Conservation (phyloP, 345 rosid genomes). For the Gossypium thurberi region DNA sequence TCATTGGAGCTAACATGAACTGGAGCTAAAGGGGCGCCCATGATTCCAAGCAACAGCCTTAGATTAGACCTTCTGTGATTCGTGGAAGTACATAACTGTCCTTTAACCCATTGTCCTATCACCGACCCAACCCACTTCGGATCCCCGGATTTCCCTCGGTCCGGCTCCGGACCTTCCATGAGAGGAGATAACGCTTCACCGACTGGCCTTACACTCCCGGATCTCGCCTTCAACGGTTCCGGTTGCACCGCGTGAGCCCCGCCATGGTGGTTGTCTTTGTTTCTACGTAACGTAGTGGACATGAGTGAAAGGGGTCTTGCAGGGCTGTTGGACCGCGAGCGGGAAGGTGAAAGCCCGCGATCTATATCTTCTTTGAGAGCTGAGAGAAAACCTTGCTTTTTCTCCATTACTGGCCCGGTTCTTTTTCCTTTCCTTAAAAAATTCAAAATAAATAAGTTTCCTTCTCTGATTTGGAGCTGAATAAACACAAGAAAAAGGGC, state of each 20-base stretch:
- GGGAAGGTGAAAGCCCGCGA: slow-evolving; percentile 80
- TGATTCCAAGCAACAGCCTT: slow-evolving; percentile 70
- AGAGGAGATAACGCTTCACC: slow-evolving; percentile 54
- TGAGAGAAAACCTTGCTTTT: slow-evolving; percentile 80
- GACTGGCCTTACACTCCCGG: slow-evolving; percentile 63
- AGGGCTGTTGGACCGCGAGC: slow-evolving; percentile 58
- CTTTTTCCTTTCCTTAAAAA: background rate
- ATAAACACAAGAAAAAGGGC: no score
- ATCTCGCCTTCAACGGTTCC: slow-evolving; percentile 53
- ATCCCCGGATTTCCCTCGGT: slow-evolving; percentile 46
- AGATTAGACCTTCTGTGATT: slow-evolving; percentile 60
- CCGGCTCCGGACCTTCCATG: slow-evolving; percentile 97
- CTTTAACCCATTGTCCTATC: slow-evolving; percentile 87
- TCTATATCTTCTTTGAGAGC: slow-evolving; percentile 77
- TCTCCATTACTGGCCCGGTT: slow-evolving; percentile 49
- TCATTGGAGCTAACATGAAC: slow-evolving; percentile 59
- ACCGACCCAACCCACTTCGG: slow-evolving; percentile 55
- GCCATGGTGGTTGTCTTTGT: slow-evolving; percentile 26
- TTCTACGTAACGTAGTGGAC: slow-evolving; percentile 41
- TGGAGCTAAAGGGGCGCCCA: slow-evolving; percentile 93
- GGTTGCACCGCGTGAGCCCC: slow-evolving; percentile 33
- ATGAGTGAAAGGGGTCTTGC: slow-evolving; percentile 51
- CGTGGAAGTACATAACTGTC: slow-evolving; percentile 45
- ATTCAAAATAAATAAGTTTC: no score
- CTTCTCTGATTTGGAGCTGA: no score